phyloP scores from a whole-genome alignment of 75 land plant species.

The Adiantum capillusveneris region DNA sequence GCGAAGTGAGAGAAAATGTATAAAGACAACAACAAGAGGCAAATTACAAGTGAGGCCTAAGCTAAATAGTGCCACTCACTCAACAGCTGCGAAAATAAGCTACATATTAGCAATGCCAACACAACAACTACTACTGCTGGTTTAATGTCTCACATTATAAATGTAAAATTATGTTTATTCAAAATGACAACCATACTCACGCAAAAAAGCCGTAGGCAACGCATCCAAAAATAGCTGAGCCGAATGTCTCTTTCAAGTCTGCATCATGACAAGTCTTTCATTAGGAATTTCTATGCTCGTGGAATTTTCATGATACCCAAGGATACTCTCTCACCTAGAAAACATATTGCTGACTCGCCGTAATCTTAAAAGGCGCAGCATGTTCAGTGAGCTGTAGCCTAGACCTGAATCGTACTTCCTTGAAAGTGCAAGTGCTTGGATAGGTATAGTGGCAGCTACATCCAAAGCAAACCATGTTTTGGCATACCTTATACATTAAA shows the following conservation, averaged over 20 bases:
- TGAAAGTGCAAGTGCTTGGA: slow-evolving; percentile 37
- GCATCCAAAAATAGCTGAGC: slow-evolving; percentile 60
- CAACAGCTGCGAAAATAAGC: too few species aligned
- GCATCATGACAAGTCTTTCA: slow-evolving; percentile 2
- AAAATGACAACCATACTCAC: slow-evolving; percentile 36
- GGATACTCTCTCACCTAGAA: slow-evolving; percentile 38
- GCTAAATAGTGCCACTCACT: too few species aligned
- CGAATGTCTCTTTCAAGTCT: slow-evolving; percentile 78
- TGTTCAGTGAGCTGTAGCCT: slow-evolving; percentile 42
- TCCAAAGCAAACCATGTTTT: slow-evolving; percentile 70
- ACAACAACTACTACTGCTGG: too few species aligned
- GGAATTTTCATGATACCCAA: too few species aligned
- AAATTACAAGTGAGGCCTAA: too few species aligned
- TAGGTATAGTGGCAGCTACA: slow-evolving; percentile 62
- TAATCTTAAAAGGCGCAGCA: slow-evolving; percentile 65
- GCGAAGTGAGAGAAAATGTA: too few species aligned
- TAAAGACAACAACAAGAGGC: too few species aligned
- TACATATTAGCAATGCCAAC: too few species aligned
- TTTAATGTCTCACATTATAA: too few species aligned
- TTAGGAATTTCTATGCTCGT: too few species aligned
- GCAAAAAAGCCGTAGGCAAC: slow-evolving; percentile 44
- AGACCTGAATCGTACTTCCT: slow-evolving; percentile 31
- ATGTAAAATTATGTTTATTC: too few species aligned
- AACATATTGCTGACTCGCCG: slow-evolving; percentile 57
- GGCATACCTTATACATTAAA: slow-evolving; percentile 35